Conservation (phyloP, 2,329 filamentous ascomycete genomes). For the Pyricularia sp. region DNA sequence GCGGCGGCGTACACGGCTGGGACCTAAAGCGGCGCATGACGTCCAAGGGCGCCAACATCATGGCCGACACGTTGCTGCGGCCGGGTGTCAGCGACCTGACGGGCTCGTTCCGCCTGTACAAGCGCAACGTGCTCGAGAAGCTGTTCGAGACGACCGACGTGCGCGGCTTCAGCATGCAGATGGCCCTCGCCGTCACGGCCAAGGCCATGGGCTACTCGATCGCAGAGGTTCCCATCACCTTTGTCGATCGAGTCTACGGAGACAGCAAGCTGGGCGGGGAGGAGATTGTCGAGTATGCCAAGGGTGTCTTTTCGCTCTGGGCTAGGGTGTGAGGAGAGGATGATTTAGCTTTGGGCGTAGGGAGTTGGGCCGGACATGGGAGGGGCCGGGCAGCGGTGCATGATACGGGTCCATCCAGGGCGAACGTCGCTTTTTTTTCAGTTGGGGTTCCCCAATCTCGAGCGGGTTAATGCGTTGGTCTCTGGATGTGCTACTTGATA, state of each 20-base stretch:
- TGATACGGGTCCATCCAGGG: not conserved
- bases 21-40: constrained; percentile 86
- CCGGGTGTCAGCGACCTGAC: constrained; percentile 95
- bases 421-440: not conserved
- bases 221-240: constrained; percentile 90
- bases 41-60: constrained; percentile 81
- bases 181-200: constrained; percentile 98
- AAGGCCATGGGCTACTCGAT: constrained; percentile 94
- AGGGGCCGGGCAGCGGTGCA: not conserved
- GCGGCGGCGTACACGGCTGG: constrained; percentile 92
- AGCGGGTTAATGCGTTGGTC: not conserved
- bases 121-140: constrained; percentile 79
- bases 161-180: constrained; percentile 98
- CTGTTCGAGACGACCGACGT: constrained; percentile 86
- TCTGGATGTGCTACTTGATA: not conserved
- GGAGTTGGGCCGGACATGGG: not conserved
- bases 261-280: constrained; percentile 86
- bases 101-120: constrained; percentile 90
- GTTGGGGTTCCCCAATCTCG: not conserved
- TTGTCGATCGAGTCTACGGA: constrained; percentile 86
- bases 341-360: not conserved
- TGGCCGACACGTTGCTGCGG: constrained; percentile 87
- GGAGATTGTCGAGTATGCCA: constrained; percentile 95
- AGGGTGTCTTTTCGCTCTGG: constrained; percentile 72
- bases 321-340: constrained; percentile 51